phyloP scores from a whole-genome alignment of 441 rosid genomes.

The Bocquillonia castaneifolia region DNA sequence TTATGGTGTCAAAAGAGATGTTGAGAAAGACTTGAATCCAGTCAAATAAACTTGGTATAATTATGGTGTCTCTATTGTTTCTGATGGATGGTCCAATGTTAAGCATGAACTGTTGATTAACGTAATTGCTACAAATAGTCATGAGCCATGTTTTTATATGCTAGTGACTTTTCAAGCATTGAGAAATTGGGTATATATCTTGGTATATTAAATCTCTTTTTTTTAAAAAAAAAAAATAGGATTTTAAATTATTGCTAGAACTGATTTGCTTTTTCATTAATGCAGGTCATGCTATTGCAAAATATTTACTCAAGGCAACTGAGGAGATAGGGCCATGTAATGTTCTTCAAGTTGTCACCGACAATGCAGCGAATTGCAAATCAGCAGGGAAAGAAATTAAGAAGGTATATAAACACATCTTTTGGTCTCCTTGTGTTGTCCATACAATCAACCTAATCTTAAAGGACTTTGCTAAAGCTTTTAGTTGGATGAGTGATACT shows the following conservation, averaged over 20 bases:
- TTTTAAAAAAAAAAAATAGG: no score
- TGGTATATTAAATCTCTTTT: no score
- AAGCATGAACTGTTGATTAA: background rate
- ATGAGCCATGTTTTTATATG: background rate
- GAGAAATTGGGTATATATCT: background rate
- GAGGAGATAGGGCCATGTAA: background rate
- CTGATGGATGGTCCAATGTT: background rate
- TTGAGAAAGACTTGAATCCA: background rate
- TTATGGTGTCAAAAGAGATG: background rate
- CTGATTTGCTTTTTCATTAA: no score
- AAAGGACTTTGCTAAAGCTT: background rate
- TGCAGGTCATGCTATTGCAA: background rate
- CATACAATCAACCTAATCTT: background rate
- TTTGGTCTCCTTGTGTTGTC: background rate
- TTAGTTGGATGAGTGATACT: background rate
- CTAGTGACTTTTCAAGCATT: background rate
- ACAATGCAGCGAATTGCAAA: background rate
- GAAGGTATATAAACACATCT: background rate
- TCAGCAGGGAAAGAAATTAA: background rate
- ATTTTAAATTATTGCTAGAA: background rate
- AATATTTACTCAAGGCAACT: background rate
- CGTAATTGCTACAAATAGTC: background rate
- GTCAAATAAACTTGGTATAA: background rate
- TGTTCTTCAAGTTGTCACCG: background rate
- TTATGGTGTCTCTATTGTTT: background rate